Evolutionary conservation across 1,139 yeast genomes (phyloP).

Genomic region (Saccharomycopsis hybrid): DNA sequence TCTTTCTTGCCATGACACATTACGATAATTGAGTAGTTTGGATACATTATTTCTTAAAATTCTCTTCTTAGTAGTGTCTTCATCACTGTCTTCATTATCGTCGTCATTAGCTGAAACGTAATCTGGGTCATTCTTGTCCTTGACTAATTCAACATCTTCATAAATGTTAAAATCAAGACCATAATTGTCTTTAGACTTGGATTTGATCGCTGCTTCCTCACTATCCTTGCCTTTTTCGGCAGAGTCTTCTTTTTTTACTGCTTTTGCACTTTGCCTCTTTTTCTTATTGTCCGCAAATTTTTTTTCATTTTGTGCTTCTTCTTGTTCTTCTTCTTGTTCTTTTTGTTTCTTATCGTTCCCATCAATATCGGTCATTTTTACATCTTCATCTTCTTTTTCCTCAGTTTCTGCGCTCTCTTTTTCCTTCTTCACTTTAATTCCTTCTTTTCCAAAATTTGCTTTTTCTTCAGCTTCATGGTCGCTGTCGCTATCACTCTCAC

Average conservation of each 20-base stretch:
- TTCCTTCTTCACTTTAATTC: too few relatives aligned
- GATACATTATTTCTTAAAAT: slow-evolving; percentile 59
- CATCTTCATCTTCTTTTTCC: slow-evolving; percentile 21
- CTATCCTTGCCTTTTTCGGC: slow-evolving; percentile 20
- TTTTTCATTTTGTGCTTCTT: too few relatives aligned
- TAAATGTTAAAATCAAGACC: slow-evolving; percentile 20
- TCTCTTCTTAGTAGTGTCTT: too few relatives aligned
- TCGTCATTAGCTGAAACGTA: slow-evolving; percentile 15
- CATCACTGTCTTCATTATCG: slow-evolving; percentile 19
- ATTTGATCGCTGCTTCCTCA: not conserved
- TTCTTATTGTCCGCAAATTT: slow-evolving; percentile 20
- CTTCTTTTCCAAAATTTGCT: slow-evolving; percentile 23
- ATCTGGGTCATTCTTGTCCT: slow-evolving; percentile 21
- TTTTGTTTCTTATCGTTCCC: slow-evolving; percentile 17
- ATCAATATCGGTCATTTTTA: slow-evolving; percentile 17
- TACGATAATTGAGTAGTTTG: slow-evolving; percentile 52
- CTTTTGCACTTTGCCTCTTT: slow-evolving; percentile 1
- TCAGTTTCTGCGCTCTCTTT: too few relatives aligned
- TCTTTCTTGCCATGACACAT: slow-evolving; percentile 70
- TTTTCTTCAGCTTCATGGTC: slow-evolving; percentile 24
- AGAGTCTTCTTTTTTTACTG: not conserved
- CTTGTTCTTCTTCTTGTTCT: too few relatives aligned
- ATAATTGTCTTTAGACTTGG: slow-evolving; percentile 7
- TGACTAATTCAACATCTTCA: slow-evolving; percentile 11
- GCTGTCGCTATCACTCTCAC: slow-evolving; percentile 22